These are phyloP conservation scores for Tolypocladium tundrense DNA, from an alignment of 2,329 filamentous ascomycete genomes.

Conservation along the genomic window DNA sequence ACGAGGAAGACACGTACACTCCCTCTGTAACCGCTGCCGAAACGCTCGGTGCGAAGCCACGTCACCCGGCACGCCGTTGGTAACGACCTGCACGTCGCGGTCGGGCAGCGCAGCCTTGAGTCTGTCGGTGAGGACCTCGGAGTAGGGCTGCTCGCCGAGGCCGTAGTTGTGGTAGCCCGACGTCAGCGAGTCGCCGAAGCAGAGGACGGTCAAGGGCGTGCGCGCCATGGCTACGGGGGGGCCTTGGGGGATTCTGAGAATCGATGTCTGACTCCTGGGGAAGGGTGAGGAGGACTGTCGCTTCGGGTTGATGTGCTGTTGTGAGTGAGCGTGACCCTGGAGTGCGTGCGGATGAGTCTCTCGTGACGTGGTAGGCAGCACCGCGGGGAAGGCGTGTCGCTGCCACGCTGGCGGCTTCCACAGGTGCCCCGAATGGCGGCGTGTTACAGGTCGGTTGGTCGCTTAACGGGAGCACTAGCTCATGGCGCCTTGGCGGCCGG, in stretches of 20 bases:
- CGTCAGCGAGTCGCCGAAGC: conserved; percentile 57
- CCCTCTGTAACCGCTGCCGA: conserved; percentile 17
- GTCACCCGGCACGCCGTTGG: conserved; percentile 43
- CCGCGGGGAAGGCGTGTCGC: background rate
- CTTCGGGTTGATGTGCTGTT: background rate
- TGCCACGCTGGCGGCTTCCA: too few relatives aligned
- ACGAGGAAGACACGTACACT: conserved; percentile 19
- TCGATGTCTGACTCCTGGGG: background rate
- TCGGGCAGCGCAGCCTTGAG: conserved; percentile 35
- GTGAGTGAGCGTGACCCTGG: background rate
- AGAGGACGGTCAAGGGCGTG: conserved; percentile 42
- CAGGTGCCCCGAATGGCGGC: background rate
- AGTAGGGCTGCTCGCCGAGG: conserved; percentile 41
- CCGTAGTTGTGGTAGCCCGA: conserved; percentile 39
- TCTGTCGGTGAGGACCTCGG: conserved; percentile 32
- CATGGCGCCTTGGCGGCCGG: background rate
- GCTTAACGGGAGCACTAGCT: background rate
- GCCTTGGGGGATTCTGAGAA: background rate
- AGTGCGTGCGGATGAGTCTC: background rate
- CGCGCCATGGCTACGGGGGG: conserved; percentile 11
- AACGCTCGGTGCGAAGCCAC: conserved; percentile 27
- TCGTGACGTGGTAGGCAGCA: background rate
- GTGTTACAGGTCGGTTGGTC: background rate
- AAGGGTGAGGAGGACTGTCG: background rate
- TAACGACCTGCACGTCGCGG: conserved; percentile 31